Base-by-base conservation (phyloP, 1,139 yeast species). In the Pichia sp. region DNA sequence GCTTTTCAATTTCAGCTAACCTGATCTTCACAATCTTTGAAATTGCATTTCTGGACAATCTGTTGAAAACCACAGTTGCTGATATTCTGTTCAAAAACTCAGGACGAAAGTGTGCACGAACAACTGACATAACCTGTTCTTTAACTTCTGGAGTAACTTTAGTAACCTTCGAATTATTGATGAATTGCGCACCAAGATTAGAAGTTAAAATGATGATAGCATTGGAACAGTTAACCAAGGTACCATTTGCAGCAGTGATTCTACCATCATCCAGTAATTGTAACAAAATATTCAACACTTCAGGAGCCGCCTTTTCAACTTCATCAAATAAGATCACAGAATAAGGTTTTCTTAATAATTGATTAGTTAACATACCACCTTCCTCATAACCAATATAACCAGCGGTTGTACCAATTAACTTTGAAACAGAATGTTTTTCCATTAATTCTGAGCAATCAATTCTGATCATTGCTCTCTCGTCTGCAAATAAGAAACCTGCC, bases 301-400 rank as follows among this genome's bases (percentile, higher is more conserved):
- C 97, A 1, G 98, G 98, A 3, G 96, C 95, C n/a, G 98, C 99
- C 67, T 92, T 92, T 62, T 92, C 98, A 47, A 92, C 95, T 67
- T 92, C 98, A 68, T 92, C 98, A 60, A 92, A 92, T 53, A 92
- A 72, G 32, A 92, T 77, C 29, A 94, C 98, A 4, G 97, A 85
- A 69, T 92, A 94, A 44, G 99, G 98, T 52, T 85, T 81, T 62
- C 97, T 79, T 50, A 87, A 75, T 50, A 92, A 73, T 49, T 94
- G 95, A 59, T 92, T 95, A 3, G 98, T 92, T 55, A 92, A 74
- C 55, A 90, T 79, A 55, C 98, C 98, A 64, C 98, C 97, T 64
- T 92, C 97, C 64, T 90, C 97, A 62, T 86, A 92, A 38, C 99
- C 99, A 57, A 92, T 86, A 61, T 92, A 94, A 58, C 99, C 98